Evolutionary conservation across 1,139 yeast genomes (phyloP).

Genomic region (Wickerhamomyces sp.): DNA sequence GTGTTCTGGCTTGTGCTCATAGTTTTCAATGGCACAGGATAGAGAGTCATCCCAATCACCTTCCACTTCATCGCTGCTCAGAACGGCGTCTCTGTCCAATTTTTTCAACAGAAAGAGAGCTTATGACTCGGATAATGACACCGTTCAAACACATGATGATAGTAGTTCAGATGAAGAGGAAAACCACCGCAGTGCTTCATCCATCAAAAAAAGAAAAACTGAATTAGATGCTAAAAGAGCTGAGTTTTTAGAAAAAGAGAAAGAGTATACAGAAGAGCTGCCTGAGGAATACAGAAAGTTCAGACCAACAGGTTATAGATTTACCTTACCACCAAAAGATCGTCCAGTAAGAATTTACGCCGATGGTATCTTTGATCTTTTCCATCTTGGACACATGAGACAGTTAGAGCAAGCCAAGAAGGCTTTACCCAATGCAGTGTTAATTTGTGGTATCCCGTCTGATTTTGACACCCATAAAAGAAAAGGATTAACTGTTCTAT

Average conservation of each 20-base stretch:
- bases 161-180: slow-evolving; percentile 13
- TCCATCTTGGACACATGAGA: slow-evolving; percentile 96
- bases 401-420: slow-evolving; percentile 96
- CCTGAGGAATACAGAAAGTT: slow-evolving; percentile 63
- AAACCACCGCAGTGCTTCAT: slow-evolving; percentile 6
- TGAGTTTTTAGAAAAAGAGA: slow-evolving; percentile 44
- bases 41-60: slow-evolving; percentile 1
- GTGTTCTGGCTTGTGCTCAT: no score
- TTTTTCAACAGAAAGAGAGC: slow-evolving; percentile 20
- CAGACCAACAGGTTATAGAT: slow-evolving; percentile 64
- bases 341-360: slow-evolving; percentile 91
- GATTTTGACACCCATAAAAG: slow-evolving; percentile 88
- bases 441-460: slow-evolving; percentile 89
- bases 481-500: slow-evolving; percentile 87
- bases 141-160: slow-evolving; percentile 5
- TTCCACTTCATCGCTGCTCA: slow-evolving; percentile 11
- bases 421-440: slow-evolving; percentile 76
- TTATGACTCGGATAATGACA: slow-evolving; percentile 16
- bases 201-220: slow-evolving; percentile 17
- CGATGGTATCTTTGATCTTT: slow-evolving; percentile 95
- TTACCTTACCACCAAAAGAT: slow-evolving; percentile 80
- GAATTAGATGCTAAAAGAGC: slow-evolving; percentile 20
- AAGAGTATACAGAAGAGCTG: slow-evolving; percentile 50
- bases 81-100: slow-evolving; percentile 21
- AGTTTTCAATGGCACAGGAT: slow-evolving; percentile 1